Conservation (phyloP, 75 land plant species). For the Sequoiadendron giganteum region DNA sequence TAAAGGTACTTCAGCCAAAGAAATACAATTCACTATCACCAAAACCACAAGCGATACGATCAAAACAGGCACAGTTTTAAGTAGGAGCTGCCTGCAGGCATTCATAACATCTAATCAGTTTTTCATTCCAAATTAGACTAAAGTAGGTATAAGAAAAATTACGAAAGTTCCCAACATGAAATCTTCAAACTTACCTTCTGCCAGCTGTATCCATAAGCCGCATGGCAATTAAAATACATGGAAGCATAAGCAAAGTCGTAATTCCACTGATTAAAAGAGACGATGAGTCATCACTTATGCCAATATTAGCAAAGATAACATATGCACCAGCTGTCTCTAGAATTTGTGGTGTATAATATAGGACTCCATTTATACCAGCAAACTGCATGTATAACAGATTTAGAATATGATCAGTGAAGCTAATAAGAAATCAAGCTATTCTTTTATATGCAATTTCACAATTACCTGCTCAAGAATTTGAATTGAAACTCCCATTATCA, state of each 20-base stretch:
- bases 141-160: neutral
- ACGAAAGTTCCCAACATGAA: neutral
- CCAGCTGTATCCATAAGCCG: conserved; percentile 86
- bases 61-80: conserved; percentile 72
- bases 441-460: neutral
- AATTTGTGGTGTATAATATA: conserved; percentile 93
- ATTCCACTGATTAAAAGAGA: conserved; percentile 79
- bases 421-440: neutral
- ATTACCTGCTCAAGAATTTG: conserved; percentile 92
- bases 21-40: conserved; percentile 46
- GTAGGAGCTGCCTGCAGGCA: conserved; percentile 59
- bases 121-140: neutral
- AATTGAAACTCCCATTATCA: conserved; percentile 75
- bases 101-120: neutral
- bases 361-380: conserved; percentile 92
- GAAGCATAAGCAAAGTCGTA: conserved; percentile 79
- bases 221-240: conserved; percentile 85
- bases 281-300: conserved; percentile 70
- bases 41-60: conserved; percentile 50
- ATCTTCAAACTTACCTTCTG: conserved; percentile 57
- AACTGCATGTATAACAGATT: conserved; percentile 51
- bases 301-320: conserved; percentile 56
- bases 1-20: conserved; percentile 38
- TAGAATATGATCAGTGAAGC: conserved; percentile 1
- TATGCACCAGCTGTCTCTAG: conserved; percentile 88